phyloP scores from a whole-genome alignment of 306 rosid genomes.

The Medicago arabica region DNA sequence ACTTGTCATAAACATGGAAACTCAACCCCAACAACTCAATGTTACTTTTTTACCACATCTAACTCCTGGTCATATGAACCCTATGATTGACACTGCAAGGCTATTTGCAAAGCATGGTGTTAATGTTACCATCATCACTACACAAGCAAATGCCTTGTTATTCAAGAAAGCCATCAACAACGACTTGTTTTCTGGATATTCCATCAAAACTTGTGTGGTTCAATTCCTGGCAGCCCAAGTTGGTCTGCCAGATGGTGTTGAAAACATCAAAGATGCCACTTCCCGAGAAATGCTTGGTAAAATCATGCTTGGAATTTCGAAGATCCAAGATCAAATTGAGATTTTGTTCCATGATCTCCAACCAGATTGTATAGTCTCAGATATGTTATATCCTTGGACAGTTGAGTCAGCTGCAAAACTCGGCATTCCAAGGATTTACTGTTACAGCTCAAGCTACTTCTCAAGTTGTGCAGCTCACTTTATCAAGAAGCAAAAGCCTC shows the following conservation, averaged over 20 bases:
- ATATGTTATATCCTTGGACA: slow-evolving; percentile 39
- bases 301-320: slow-evolving; percentile 15
- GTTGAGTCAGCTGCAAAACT: slow-evolving; percentile 42
- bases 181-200: slow-evolving; percentile 17
- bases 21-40: not conserved
- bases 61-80: slow-evolving; percentile 45
- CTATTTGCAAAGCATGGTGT: slow-evolving; percentile 45
- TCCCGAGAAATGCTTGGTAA: slow-evolving; percentile 5
- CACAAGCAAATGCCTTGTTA: slow-evolving; percentile 40
- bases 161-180: slow-evolving; percentile 41
- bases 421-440: slow-evolving; percentile 42
- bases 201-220: slow-evolving; percentile 16
- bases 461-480: slow-evolving; percentile 8
- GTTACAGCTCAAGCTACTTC: slow-evolving; percentile 42
- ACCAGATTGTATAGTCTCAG: slow-evolving; percentile 43
- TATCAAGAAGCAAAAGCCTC: slow-evolving; percentile 36
- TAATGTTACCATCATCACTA: slow-evolving; percentile 40
- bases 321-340: slow-evolving; percentile 32
- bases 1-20: not conserved
- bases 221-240: slow-evolving; percentile 39
- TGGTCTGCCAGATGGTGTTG: slow-evolving; percentile 44
- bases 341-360: slow-evolving; percentile 29
- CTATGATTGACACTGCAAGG: slow-evolving; percentile 43
- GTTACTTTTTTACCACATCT: slow-evolving; percentile 36
- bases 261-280: slow-evolving; percentile 29